Evolutionary conservation across 176 grass and related monocot species (phyloP), one percentile per base, ranked within the genome.

Genomic region (Oryza meridionalis): DNA sequence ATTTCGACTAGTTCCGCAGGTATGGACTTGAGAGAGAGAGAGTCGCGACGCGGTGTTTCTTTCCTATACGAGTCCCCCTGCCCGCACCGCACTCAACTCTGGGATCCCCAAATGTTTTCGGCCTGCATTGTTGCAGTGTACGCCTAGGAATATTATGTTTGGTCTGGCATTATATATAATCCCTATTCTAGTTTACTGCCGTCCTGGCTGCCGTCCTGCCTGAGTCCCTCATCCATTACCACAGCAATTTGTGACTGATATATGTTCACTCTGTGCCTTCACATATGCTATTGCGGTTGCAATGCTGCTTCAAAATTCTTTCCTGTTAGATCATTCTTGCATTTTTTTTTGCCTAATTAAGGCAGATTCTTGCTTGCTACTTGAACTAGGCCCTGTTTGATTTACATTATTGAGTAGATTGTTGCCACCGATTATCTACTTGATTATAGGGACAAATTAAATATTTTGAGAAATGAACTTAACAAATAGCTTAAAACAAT

Each of bases 1-100:
- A n/a, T 12, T 51, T 46, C 81, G 37, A 37, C 47, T 81, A 62
- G 82, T 77, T 78, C 75, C 32, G 22, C 25, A 14, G 19, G 27
- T 79, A 40, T 66, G 33, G 55, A n/a, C 16, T 2, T 19, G 29
- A 31, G 29, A 31, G 29, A 31, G 29, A 29, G 12, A 25, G 29
- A 47, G 6, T 53, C 37, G 29, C 38, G 68, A 49, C 65, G 55
- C 0, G 53, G 35, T 5, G 0, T 37, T 9, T 24, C 42, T 37
- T 13, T 21, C 50, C 42, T 75, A 19, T 66, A 13, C 10, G 81
- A 29, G 0, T 9, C 14, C 50, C 26, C 5, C 2, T 64, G 9
- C 13, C 24, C 1, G 29, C 29, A 31, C 29, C 2, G 29, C 29
- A 31, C 29, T 37, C 26, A 47, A 3, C 9, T 64, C 31, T 37